Conservation (phyloP, 1,139 yeast species). For the Suhomyces bokatorum region DNA sequence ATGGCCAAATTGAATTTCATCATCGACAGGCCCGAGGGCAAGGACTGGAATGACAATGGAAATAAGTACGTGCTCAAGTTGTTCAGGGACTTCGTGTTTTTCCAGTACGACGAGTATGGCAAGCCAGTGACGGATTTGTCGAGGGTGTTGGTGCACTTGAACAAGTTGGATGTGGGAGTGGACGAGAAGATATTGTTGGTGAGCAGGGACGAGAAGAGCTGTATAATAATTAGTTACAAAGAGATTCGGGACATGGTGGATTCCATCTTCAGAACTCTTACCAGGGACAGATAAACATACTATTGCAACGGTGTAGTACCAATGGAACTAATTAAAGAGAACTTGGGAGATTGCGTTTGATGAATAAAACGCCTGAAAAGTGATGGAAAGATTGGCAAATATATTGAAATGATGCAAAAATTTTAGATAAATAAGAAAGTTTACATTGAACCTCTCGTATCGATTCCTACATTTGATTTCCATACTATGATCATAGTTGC, state of each 20-base stretch:
- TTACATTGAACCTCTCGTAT: too few species aligned
- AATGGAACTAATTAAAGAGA: too few species aligned
- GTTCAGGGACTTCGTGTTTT: slow-evolving; percentile 84
- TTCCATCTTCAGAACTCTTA: slow-evolving; percentile 63
- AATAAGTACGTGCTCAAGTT: slow-evolving; percentile 72
- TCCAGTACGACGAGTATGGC: slow-evolving; percentile 76
- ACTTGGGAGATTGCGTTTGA: too few species aligned
- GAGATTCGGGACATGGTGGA: slow-evolving; percentile 77
- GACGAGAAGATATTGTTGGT: slow-evolving; percentile 81
- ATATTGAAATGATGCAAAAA: too few species aligned
- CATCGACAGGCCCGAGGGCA: slow-evolving; percentile 66
- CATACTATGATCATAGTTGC: too few species aligned
- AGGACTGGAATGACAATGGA: slow-evolving; percentile 72
- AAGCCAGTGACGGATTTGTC: slow-evolving; percentile 79
- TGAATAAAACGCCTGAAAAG: too few species aligned
- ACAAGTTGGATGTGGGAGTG: slow-evolving; percentile 90
- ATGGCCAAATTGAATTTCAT: slow-evolving; percentile 79
- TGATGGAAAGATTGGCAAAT: too few species aligned
- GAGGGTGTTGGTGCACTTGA: slow-evolving; percentile 74
- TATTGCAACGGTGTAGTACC: background rate
- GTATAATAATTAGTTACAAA: slow-evolving; percentile 77
- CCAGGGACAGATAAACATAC: slow-evolving; percentile 15
- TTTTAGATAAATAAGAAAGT: too few species aligned
- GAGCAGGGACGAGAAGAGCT: slow-evolving; percentile 78
- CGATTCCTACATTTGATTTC: too few species aligned